Percentiles rank a stretch among this genome's conserved stretches.
These are phyloP conservation scores for Linnemannia schmuckeri DNA, from an alignment of 192 early-diverging fungal genomes.

Conservation along the genomic window DNA sequence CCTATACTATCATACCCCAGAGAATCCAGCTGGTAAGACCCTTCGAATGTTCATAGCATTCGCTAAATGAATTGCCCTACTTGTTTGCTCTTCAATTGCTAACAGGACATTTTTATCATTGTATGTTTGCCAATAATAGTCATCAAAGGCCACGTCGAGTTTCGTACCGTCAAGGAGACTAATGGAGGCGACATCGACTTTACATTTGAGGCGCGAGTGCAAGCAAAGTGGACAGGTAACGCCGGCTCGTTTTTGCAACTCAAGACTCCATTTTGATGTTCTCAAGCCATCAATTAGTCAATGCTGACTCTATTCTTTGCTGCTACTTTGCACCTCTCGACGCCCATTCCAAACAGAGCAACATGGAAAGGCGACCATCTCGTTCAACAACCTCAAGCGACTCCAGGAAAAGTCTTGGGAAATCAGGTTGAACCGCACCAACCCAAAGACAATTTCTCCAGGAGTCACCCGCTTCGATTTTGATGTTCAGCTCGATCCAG, in stretches of 20 bases:
- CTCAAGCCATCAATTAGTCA: neutral
- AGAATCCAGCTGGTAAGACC: neutral
- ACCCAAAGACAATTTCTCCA: constrained; percentile 36
- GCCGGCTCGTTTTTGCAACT: neutral
- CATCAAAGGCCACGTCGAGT: constrained; percentile 41
- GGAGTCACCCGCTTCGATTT: constrained; percentile 45
- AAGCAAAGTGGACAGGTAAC: constrained; percentile 44
- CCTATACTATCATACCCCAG: constrained; percentile 7
- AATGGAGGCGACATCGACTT: constrained; percentile 27
- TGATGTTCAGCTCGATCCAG: constrained; percentile 25
- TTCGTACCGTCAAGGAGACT: constrained; percentile 34
- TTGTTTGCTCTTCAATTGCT: neutral
- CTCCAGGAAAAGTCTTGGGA: constrained; percentile 45
- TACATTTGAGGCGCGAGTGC: constrained; percentile 32
- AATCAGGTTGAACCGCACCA: constrained; percentile 24
- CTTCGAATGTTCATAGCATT: too few species aligned
- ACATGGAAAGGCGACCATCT: constrained; percentile 12
- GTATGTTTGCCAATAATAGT: neutral
- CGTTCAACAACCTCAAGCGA: constrained; percentile 5
- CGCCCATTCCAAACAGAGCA: constrained; percentile 15
- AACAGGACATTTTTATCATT: too few species aligned
- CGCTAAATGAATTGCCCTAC: too few species aligned
- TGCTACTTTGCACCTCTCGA: neutral
- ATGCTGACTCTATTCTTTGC: neutral
- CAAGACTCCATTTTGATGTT: neutral